A percentile compares a stretch with the other conserved stretches of the same genome.
Conservation (phyloP, 164 flowering plant genomes). For the Piper betle region DNA sequence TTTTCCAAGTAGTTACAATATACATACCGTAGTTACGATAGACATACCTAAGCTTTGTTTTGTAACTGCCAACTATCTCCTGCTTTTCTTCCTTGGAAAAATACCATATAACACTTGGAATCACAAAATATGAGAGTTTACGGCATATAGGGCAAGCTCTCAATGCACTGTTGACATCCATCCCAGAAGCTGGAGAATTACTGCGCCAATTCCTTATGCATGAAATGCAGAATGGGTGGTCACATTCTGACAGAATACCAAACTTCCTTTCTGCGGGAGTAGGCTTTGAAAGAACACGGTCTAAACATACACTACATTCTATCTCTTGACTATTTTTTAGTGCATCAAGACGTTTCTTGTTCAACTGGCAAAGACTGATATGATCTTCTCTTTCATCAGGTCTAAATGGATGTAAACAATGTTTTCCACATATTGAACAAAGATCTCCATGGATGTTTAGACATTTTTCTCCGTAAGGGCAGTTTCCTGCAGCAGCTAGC, state of each 20-base stretch:
- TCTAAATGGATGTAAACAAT: constrained; percentile 80
- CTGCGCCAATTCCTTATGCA: constrained; percentile 95
- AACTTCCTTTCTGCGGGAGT: constrained; percentile 81
- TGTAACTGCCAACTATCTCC: constrained; percentile 74
- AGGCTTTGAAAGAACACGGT: constrained; percentile 79
- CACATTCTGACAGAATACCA: constrained; percentile 90
- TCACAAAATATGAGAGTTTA: constrained; percentile 86
- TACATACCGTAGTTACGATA: constrained; percentile 46
- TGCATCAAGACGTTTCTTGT: constrained; percentile 60
- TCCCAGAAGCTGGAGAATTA: constrained; percentile 73
- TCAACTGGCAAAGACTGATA: constrained; percentile 44
- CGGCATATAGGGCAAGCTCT: constrained; percentile 96
- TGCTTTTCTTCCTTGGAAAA: constrained; percentile 63
- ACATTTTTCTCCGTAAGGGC: constrained; percentile 83
- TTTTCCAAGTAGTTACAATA: too few species aligned
- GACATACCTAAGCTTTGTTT: constrained; percentile 68
- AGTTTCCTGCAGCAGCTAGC: constrained; percentile 86
- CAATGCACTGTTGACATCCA: constrained; percentile 75
- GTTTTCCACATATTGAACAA: constrained; percentile 70
- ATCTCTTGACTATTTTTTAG: constrained; percentile 81
- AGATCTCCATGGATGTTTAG: constrained; percentile 81
- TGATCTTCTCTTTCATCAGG: constrained; percentile 82
- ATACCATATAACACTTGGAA: constrained; percentile 97
- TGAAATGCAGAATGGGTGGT: constrained; percentile 91
- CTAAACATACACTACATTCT: constrained; percentile 93